Evolutionary conservation across 805 yeast species (phyloP).

Genomic region (Candida montana): DNA sequence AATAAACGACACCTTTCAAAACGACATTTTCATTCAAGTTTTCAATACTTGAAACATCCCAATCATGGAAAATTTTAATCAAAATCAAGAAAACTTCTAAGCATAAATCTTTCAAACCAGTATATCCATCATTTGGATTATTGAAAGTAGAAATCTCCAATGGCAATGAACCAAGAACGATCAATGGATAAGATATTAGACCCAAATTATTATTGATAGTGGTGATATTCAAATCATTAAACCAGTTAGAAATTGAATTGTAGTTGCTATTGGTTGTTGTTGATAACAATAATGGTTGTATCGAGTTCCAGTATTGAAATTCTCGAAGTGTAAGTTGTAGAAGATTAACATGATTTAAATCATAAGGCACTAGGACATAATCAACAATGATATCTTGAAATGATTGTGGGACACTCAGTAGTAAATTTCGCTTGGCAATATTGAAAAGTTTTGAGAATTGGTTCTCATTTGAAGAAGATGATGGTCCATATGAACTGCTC

Average conservation of each 20-base stretch:
- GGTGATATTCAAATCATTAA: constrained; percentile 16
- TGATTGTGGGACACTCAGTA: constrained; percentile 46
- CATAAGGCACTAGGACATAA: constrained; percentile 37
- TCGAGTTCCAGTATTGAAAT: constrained; percentile 26
- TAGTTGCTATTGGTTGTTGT: constrained; percentile 1
- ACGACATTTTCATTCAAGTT: constrained; percentile 8
- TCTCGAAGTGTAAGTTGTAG: constrained; percentile 44
- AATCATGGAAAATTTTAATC: constrained; percentile 5
- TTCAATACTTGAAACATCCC: not conserved
- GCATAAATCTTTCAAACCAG: constrained; percentile 3
- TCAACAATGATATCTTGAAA: constrained; percentile 45
- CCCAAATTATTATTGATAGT: constrained; percentile 49
- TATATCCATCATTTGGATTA: not conserved
- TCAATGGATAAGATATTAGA: constrained; percentile 42
- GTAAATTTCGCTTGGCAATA: constrained; percentile 41
- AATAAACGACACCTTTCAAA: constrained; percentile 9
- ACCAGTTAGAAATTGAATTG: not conserved
- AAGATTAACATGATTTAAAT: constrained; percentile 39
- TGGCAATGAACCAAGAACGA: constrained; percentile 8
- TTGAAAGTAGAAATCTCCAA: constrained; percentile 3
- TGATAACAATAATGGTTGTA: constrained; percentile 6
- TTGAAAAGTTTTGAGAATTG: constrained; percentile 29
- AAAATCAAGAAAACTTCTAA: constrained; percentile 9
- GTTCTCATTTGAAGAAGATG: constrained; percentile 8
- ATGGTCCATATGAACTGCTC: constrained; percentile 1